A percentile compares a stretch with the other conserved stretches of the same genome.
Conservation (phyloP, 441 rosid species). For the Aquilaria agallochum region DNA sequence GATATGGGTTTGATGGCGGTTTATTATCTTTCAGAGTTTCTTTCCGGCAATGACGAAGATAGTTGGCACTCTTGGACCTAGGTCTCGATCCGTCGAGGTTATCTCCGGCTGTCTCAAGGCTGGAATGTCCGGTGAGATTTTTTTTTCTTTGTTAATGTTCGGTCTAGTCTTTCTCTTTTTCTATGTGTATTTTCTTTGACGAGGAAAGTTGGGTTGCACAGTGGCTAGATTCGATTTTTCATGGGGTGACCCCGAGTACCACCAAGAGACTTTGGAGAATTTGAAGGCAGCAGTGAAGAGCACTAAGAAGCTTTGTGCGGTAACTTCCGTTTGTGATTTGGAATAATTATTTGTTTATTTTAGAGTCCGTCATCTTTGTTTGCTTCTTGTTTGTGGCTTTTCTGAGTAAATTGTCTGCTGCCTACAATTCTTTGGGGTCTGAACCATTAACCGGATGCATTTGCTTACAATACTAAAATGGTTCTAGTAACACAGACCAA, state of each 20-base stretch:
- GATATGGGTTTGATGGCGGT: background rate
- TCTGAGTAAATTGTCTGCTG: background rate
- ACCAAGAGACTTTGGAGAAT: slow-evolving; percentile 85
- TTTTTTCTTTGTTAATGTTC: slow-evolving; percentile 1
- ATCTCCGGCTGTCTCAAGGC: slow-evolving; percentile 86
- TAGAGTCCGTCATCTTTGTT: background rate
- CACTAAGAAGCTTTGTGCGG: slow-evolving; percentile 95
- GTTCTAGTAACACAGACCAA: too few species aligned
- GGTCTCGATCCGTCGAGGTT: slow-evolving; percentile 79
- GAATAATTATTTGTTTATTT: background rate
- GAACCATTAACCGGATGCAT: too few species aligned
- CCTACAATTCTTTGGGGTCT: too few species aligned
- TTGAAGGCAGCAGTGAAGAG: slow-evolving; percentile 75
- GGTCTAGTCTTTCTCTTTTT: background rate
- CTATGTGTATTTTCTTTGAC: background rate
- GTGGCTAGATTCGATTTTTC: slow-evolving; percentile 97
- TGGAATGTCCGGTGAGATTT: slow-evolving; percentile 82
- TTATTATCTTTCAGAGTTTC: slow-evolving; percentile 54
- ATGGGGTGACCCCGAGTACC: slow-evolving; percentile 77
- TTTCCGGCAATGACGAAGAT: slow-evolving; percentile 97
- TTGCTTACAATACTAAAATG: too few species aligned
- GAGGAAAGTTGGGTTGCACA: slow-evolving; percentile 11
- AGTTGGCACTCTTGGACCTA: slow-evolving; percentile 94
- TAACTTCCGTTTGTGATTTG: slow-evolving; percentile 28
- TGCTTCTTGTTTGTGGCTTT: slow-evolving; percentile 6